phyloP scores from a whole-genome alignment of 106 monocot genomes.

The Iris macrosiphon region DNA sequence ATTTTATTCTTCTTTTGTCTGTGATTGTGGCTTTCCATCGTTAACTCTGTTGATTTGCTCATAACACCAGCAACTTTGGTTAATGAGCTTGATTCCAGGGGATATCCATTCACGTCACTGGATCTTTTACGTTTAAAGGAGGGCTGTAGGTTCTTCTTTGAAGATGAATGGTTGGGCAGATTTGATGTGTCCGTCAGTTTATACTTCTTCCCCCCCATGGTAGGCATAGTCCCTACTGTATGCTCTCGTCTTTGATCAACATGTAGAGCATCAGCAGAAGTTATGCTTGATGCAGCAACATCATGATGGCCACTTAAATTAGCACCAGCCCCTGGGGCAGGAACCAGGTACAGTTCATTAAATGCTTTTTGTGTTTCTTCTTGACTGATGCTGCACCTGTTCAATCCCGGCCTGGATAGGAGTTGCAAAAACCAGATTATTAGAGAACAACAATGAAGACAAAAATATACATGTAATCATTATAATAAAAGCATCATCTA shows the following conservation, averaged over 20 bases:
- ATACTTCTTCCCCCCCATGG: constrained; percentile 34
- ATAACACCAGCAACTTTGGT: constrained; percentile 13
- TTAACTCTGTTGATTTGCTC: constrained; percentile 28
- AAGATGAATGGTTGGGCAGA: constrained; percentile 12
- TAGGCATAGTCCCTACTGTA: constrained; percentile 7
- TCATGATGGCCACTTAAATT: constrained; percentile 21
- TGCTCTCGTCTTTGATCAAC: constrained; percentile 12
- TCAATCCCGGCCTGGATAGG: constrained; percentile 58
- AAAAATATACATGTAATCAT: no score
- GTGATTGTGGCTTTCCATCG: constrained; percentile 22
- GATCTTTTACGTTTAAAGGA: constrained; percentile 23
- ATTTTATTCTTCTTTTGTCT: constrained; percentile 34
- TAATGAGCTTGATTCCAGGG: constrained; percentile 19
- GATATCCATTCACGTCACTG: constrained; percentile 23
- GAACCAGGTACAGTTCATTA: constrained; percentile 38
- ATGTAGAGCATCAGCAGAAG: neutral
- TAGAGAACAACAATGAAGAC: no score
- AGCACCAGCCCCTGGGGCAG: constrained; percentile 21
- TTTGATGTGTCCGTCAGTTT: constrained; percentile 16
- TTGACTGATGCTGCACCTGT: constrained; percentile 60
- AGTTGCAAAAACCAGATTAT: constrained; percentile 3
- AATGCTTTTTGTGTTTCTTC: constrained; percentile 69
- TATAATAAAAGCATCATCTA: no score
- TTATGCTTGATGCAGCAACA: constrained; percentile 15
- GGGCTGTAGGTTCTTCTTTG: constrained; percentile 16